Evolutionary conservation across 176 grass and related monocot species (phyloP), one percentile per base, ranked within the genome.

Genomic region (Aegilops umbellulata): DNA sequence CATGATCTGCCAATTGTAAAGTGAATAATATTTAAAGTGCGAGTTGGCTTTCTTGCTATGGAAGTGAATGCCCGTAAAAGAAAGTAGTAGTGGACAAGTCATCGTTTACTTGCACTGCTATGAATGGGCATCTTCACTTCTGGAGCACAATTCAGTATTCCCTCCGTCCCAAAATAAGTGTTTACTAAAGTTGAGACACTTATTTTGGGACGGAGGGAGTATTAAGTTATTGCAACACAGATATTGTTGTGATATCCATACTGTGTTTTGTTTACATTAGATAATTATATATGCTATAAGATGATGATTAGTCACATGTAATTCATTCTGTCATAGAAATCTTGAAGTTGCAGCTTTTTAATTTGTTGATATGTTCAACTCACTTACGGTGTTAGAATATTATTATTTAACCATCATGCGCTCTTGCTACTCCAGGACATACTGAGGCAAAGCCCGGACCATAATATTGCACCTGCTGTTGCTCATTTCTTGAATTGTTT

Each of bases 401-500:
- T n/a, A 51, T 11, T 65, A 83, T 23, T 10, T 92, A 34, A 92
- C 67, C 29, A 26, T 80, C 34, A 15, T 85, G 80, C 46, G 20
- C 60, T 90, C 25, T 67, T 87, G 38, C 8, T 10, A 66, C 88
- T 83, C 35, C 62, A 99, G 97, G 97, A 99, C 87, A 57, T 94
- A 83, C 82, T 99, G 34, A 96, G 97, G 80, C 88, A 89, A 83
- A 85, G 86, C 55, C 83, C 90, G 60, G 97, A 96, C 87, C 94
- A 96, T 91, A 92, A 96, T 83, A 77, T 99, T 78, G 94, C 90
- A 29, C 88, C 90, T 75, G 85, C 97, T 53, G 89, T 92, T 84
- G 68, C 94, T 82, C 92, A 96, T 88, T 96, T 99, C 80, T 91
- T 99, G 39, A 99, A 94, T 87, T 96, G 97, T 91, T 91, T 99